Base-by-base conservation (phyloP, 2,329 filamentous ascomycete species). In the Xylariomycetidae sp. region DNA sequence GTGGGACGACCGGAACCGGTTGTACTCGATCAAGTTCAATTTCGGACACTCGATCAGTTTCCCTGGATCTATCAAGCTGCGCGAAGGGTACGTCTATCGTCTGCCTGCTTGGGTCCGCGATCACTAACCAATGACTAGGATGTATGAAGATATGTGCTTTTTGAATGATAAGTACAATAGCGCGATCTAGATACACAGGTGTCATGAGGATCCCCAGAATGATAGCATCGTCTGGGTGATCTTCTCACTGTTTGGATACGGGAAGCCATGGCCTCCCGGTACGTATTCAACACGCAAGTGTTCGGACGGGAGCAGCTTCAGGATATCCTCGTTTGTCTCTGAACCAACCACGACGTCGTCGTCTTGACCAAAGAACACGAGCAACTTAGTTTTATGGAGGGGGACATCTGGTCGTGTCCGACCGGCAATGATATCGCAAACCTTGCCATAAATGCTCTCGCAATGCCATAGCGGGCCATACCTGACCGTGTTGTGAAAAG, bases 281-380 rank as follows among this genome's bases (percentile, higher is more conserved):
- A n/a, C n/a, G n/a, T 47, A 48, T 32, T 47, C 42, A 8, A 44
- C 38, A 32, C 42, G 35, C 27, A 48, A 31, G 36, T 46, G 40
- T 17, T n/a, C 16, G 6, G 40, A 4, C 7, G 47, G 46, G n/a
- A 50, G 32, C 25, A 50, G 20, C 31, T 46, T 43, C 25, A 48
- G 31, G 30, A 50, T 48, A 37, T 48, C 42, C 31, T 47, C 43
- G 16, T 35, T 38, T n/a, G 42, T 43, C 31, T 50, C 44, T 19
- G 39, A 19, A 22, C 43, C 43, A 16, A 42, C 36, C 14, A 49
- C 45, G 19, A 48, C 19, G 26, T 30, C 39, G 25, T 49, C 47
- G 10, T 43, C 42, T 25, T 15, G 28, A 19, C 45, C 47, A 37
- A 48, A 49, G 32, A 49, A 40, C 22, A 49, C 40, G 14, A 49